Evolutionary conservation across 2,329 filamentous ascomycete genomes (phyloP), one percentile per base, ranked within the genome.

Genomic region (Neopestalotiopsis clavispora): DNA sequence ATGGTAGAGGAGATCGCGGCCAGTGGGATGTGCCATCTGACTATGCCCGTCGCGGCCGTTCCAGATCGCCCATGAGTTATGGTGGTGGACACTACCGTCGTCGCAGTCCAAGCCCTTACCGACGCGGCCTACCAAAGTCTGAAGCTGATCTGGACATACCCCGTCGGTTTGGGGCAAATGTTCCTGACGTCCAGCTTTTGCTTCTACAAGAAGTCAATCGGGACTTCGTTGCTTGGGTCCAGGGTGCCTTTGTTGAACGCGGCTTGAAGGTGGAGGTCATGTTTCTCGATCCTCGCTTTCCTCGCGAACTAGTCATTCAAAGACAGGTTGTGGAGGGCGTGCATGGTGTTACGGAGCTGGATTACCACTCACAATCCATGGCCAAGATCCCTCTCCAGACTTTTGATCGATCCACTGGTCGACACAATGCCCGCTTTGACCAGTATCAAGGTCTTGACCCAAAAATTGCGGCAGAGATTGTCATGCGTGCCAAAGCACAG

Each of bases 181-280:
- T 98, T 28, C 95, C 95, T 2, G 94, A 98, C 74, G 92, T 98
- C 17, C 94, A 98, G 78, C 89, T 98, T 38, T 88, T 98, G 34
- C 87, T 97, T 4, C 85, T 95, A 59, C 91, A 95, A 72, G 90
- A 94, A 73, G 86, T 97, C 13, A 89, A 91, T 69, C 86, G 92
- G 70, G 91, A 94, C 68, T 98, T 97, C 75, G 90, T 97, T 65
- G 86, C 86, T 66, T 97, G 93, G 87, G 91, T 97, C 12, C 92
- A 97, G 77, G 87, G 87, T 42, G 87, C 90, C 0, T 97, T 98
- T 78, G 86, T 88, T 69, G 86, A 87, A 42, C 90, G 91, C 67
- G 90, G 90, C 2, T 84, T 98, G 49, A 91, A 88, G 69, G 91
- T 91, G 14, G 92, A 97, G 74, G 90, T 94, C 23, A 91, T 97